A percentile compares a stretch with the other conserved stretches of the same genome.
These are phyloP conservation scores for Geoglossum glabrum DNA, from an alignment of 495 filamentous ascomycete genomes.

Conservation along the genomic window DNA sequence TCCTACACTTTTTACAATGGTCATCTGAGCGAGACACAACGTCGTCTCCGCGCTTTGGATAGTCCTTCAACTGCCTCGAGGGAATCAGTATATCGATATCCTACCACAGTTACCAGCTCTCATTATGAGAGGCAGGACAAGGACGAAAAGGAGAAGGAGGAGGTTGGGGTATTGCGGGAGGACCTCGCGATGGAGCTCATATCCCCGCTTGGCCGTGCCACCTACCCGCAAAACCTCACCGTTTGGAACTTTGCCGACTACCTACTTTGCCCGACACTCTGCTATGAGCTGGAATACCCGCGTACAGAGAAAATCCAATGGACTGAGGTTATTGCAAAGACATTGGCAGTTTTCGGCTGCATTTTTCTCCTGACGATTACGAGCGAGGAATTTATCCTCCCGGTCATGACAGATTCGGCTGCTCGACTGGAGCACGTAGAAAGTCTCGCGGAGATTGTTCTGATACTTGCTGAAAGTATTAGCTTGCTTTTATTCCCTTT, in stretches of 20 bases:
- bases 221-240: constrained; percentile 79
- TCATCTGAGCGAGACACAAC: constrained; percentile 72
- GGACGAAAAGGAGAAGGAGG: constrained; percentile 13
- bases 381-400: constrained; percentile 89
- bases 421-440: constrained; percentile 36
- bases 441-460: constrained; percentile 40
- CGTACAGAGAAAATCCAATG: constrained; percentile 52
- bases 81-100: constrained; percentile 55
- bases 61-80: constrained; percentile 47
- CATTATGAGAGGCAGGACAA: constrained; percentile 22
- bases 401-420: constrained; percentile 63
- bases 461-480: constrained; percentile 83
- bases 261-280: constrained; percentile 81
- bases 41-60: constrained; percentile 60
- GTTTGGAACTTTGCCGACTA: constrained; percentile 68
- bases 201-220: constrained; percentile 70
- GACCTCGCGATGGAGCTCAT: constrained; percentile 79
- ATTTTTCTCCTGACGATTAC: constrained; percentile 85
- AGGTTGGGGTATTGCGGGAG: constrained; percentile 43
- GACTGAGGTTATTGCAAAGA: constrained; percentile 68
- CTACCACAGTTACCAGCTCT: constrained; percentile 26
- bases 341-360: constrained; percentile 82
- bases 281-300: constrained; percentile 95
- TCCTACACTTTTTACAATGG: constrained; percentile 97
- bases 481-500: constrained; percentile 89